Evolutionary conservation across 148 eudicot genomes (phyloP).

Genomic region (Cornus suecica): DNA sequence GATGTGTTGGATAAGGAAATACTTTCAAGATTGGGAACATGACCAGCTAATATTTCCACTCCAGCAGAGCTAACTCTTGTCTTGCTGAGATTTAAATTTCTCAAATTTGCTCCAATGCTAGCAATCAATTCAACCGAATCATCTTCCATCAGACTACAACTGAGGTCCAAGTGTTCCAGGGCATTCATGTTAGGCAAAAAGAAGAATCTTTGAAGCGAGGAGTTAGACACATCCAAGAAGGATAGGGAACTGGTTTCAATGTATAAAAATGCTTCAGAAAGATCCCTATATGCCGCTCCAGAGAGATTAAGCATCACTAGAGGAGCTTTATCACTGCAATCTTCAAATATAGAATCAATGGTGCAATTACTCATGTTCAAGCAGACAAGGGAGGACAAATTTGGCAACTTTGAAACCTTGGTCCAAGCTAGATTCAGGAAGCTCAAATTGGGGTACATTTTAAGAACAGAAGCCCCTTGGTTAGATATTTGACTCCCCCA

Average conservation of each 20-base stretch:
- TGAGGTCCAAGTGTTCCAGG: slow-evolving; percentile 67
- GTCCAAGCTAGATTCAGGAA: slow-evolving; percentile 86
- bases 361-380: slow-evolving; percentile 87
- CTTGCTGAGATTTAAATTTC: slow-evolving; percentile 58
- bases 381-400: slow-evolving; percentile 46
- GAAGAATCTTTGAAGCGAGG: slow-evolving; percentile 39
- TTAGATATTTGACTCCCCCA: slow-evolving; percentile 84
- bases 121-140: slow-evolving; percentile 48
- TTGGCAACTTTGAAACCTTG: slow-evolving; percentile 58
- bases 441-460: slow-evolving; percentile 49
- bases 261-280: slow-evolving; percentile 34
- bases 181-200: slow-evolving; percentile 51
- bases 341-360: slow-evolving; percentile 48
- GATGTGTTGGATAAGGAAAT: slow-evolving; percentile 50
- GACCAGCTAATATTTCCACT: slow-evolving; percentile 64
- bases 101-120: slow-evolving; percentile 51
- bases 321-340: slow-evolving; percentile 35
- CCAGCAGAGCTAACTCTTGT: slow-evolving; percentile 72
- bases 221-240: slow-evolving; percentile 63
- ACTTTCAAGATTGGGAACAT: slow-evolving; percentile 69
- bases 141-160: slow-evolving; percentile 48
- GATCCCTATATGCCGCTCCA: slow-evolving; percentile 48
- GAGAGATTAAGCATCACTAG: slow-evolving; percentile 53
- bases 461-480: slow-evolving; percentile 43
- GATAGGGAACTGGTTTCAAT: slow-evolving; percentile 42